Evolutionary conservation across 805 yeast species (phyloP).

Genomic region (Candida silvatica): DNA sequence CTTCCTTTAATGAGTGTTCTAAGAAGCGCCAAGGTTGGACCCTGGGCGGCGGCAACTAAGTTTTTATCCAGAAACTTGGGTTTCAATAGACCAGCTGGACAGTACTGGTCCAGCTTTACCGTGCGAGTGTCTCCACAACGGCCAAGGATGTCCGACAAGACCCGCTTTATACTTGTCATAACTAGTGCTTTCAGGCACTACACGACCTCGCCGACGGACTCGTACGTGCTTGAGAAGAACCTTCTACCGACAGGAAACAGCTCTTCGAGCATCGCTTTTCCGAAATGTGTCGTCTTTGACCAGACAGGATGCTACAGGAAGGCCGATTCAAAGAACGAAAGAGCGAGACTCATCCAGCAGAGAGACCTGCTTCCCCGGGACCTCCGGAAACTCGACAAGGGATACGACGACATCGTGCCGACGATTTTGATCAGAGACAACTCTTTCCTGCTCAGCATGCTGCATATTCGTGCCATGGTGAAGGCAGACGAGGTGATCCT

Average conservation of each 20-base stretch:
- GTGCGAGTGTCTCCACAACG: too few relatives aligned
- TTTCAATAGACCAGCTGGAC: too few relatives aligned
- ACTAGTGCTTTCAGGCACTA: too few relatives aligned
- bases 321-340: constrained; percentile 36
- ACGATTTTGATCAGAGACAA: constrained; percentile 39
- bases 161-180: too few relatives aligned
- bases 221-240: constrained; percentile 17
- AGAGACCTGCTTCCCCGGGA: constrained; percentile 45
- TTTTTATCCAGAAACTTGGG: too few relatives aligned
- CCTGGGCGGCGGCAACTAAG: too few relatives aligned
- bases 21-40: too few relatives aligned
- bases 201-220: constrained; percentile 7
- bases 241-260: constrained; percentile 15
- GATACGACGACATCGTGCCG: constrained; percentile 46
- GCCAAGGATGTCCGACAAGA: too few relatives aligned
- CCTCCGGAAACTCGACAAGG: constrained; percentile 40
- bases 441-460: constrained; percentile 37
- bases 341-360: constrained; percentile 32
- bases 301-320: constrained; percentile 32
- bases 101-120: too few relatives aligned
- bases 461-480: constrained; percentile 44
- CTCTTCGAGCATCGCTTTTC: constrained; percentile 5
- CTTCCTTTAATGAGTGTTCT: too few relatives aligned
- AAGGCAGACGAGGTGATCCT: constrained; percentile 43
- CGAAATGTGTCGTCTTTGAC: constrained; percentile 43